phyloP scores from a whole-genome alignment of 1,284 basidiomycete species.

The Ustilago curta region DNA sequence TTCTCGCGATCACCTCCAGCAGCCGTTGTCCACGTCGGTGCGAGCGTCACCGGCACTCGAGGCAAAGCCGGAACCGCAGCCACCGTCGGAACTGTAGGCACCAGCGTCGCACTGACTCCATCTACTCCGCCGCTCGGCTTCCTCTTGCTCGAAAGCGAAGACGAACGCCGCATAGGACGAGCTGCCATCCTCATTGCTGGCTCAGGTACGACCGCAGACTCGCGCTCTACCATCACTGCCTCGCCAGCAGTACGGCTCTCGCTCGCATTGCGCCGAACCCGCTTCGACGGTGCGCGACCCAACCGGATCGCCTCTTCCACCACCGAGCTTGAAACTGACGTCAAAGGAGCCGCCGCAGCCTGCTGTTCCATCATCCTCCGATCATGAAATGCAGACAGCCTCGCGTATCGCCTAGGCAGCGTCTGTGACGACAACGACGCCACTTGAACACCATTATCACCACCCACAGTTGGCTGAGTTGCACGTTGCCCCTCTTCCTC shows the following conservation, averaged over 20 bases:
- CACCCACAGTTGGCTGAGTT: not conserved
- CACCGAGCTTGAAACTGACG: not conserved
- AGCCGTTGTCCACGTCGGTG: not conserved
- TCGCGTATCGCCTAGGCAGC: constrained; percentile 8
- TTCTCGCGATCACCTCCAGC: too few relatives aligned
- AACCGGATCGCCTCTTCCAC: constrained; percentile 43
- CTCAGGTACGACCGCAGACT: not conserved
- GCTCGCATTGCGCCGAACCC: constrained; percentile 35
- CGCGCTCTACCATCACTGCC: constrained; percentile 29
- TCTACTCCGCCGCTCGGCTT: constrained; percentile 5
- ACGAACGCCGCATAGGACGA: constrained; percentile 16
- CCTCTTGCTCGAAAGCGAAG: constrained; percentile 16
- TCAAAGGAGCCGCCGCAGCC: not conserved
- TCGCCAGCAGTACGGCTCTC: constrained; percentile 32
- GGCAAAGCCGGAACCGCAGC: not conserved
- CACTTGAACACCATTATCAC: too few relatives aligned
- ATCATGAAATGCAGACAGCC: constrained; percentile 47
- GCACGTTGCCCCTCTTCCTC: not conserved
- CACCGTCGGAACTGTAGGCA: not conserved
- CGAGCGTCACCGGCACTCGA: not conserved
- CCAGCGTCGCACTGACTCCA: constrained; percentile 16
- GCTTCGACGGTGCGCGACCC: constrained; percentile 46
- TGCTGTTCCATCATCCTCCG: constrained; percentile 12
- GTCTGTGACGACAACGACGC: not conserved
- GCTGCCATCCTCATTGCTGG: not conserved